Conservation (phyloP, 495 filamentous ascomycete species). For the Penicillium simplicissimum region DNA sequence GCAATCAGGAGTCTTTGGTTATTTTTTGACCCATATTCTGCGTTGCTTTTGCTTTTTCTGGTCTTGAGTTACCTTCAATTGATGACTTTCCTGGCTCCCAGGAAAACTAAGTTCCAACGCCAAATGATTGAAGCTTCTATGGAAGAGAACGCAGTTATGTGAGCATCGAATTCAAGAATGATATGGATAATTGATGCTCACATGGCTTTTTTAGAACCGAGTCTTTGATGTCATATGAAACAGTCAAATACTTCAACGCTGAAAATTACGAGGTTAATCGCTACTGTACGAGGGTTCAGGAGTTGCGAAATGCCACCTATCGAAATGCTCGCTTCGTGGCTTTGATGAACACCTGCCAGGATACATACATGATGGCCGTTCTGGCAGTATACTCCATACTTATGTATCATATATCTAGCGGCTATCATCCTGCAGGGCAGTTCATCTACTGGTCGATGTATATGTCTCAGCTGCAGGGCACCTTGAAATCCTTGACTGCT, state of each 20-base stretch:
- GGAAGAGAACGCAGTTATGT: slow-evolving; percentile 81
- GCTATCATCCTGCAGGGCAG: slow-evolving; percentile 59
- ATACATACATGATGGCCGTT: slow-evolving; percentile 77
- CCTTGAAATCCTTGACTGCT: slow-evolving; percentile 83
- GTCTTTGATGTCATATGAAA: slow-evolving; percentile 85
- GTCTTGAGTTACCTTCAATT: slow-evolving; percentile 81
- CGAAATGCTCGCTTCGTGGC: slow-evolving; percentile 70
- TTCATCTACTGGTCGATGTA: slow-evolving; percentile 74
- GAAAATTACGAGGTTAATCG: slow-evolving; percentile 81
- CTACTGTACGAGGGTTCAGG: slow-evolving; percentile 64
- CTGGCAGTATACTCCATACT: slow-evolving; percentile 72
- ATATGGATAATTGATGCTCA: not conserved
- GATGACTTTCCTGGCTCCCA: slow-evolving; percentile 79
- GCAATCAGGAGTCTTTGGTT: slow-evolving; percentile 75
- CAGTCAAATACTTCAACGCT: slow-evolving; percentile 91
- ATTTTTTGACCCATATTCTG: slow-evolving; percentile 73
- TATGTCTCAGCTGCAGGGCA: slow-evolving; percentile 75
- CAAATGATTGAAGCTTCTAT: slow-evolving; percentile 79
- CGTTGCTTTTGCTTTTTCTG: slow-evolving; percentile 71
- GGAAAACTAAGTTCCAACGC: slow-evolving; percentile 70
- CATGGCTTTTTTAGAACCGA: slow-evolving; percentile 53
- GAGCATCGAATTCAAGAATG: not conserved
- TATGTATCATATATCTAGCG: slow-evolving; percentile 73
- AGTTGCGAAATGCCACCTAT: slow-evolving; percentile 73
- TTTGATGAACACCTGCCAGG: slow-evolving; percentile 80